Evolutionary conservation across 1,284 basidiomycete genomes (phyloP).

Genomic region (Sanghuangporus sanghuang): DNA sequence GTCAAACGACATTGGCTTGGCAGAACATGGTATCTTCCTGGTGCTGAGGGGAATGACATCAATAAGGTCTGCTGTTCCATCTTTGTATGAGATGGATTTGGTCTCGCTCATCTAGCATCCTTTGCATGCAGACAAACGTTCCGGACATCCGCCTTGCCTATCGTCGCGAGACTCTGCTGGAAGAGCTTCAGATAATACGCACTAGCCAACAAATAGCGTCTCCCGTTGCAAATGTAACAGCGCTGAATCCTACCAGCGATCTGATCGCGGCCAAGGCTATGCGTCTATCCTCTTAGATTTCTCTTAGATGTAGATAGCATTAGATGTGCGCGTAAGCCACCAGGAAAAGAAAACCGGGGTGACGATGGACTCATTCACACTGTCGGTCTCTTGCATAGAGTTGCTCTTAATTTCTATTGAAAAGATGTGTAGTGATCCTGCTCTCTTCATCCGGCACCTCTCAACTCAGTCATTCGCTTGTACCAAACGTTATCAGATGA

Average conservation of each 20-base stretch:
- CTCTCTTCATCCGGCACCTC: too few species aligned
- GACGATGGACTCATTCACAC: too few species aligned
- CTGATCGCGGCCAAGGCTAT: conserved; percentile 18
- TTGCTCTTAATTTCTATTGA: too few species aligned
- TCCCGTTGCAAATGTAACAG: not conserved
- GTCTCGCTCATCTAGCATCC: conserved; percentile 6
- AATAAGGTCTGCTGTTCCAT: conserved; percentile 57
- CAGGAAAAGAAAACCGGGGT: too few species aligned
- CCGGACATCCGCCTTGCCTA: conserved; percentile 87
- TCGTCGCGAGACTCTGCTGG: conserved; percentile 84
- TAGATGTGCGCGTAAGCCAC: not conserved
- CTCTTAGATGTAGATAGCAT: not conserved
- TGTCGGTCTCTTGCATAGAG: too few species aligned
- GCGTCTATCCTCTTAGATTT: not conserved
- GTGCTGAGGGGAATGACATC: conserved; percentile 86
- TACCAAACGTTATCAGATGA: too few species aligned
- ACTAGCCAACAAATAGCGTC: conserved; percentile 13
- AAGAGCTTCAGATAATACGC: conserved; percentile 76
- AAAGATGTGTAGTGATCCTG: too few species aligned
- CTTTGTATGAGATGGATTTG: not conserved
- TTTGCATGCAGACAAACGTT: conserved; percentile 79
- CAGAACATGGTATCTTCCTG: conserved; percentile 84
- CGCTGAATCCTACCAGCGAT: conserved; percentile 10
- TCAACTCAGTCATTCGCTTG: too few species aligned
- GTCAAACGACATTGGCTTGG: conserved; percentile 97